phyloP scores from a whole-genome alignment of 1,284 basidiomycete genomes.

The Chalciporus piperatoides region DNA sequence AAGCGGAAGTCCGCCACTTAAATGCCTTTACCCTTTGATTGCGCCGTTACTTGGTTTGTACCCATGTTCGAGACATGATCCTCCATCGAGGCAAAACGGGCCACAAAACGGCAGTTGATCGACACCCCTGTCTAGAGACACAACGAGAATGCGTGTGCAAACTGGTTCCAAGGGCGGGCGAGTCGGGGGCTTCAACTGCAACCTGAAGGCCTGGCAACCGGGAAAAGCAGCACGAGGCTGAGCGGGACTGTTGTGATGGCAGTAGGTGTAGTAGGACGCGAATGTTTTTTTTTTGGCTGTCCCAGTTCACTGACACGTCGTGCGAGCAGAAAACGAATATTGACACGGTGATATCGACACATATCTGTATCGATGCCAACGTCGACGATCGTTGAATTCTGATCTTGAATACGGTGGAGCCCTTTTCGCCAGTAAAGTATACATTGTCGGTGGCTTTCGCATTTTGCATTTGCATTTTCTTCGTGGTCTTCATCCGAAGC shows the following conservation, averaged over 20 bases:
- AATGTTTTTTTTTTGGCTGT: no score
- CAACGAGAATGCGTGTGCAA: not conserved
- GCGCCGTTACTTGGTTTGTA: not conserved
- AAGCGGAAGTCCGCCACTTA: not conserved
- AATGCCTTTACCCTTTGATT: not conserved
- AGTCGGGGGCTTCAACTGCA: no score
- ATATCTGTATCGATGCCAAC: not conserved
- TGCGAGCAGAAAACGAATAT: not conserved
- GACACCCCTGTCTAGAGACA: not conserved
- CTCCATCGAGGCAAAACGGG: not conserved
- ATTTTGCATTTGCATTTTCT: not conserved
- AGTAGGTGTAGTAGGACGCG: no score
- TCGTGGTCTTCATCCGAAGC: not conserved
- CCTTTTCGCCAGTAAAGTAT: not conserved
- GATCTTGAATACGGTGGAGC: not conserved
- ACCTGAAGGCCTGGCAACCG: not conserved
- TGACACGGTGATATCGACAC: not conserved
- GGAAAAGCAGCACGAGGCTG: conserved; percentile 33
- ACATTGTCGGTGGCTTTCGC: not conserved
- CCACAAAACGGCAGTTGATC: not conserved
- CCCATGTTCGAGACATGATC: not conserved
- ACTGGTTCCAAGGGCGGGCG: no score
- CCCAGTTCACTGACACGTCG: not conserved
- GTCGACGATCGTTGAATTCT: not conserved
- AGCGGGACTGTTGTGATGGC: conserved; percentile 24